These are phyloP conservation scores for Raphanus sativus DNA, from an alignment of 345 rosid species.

Conservation along the genomic window DNA sequence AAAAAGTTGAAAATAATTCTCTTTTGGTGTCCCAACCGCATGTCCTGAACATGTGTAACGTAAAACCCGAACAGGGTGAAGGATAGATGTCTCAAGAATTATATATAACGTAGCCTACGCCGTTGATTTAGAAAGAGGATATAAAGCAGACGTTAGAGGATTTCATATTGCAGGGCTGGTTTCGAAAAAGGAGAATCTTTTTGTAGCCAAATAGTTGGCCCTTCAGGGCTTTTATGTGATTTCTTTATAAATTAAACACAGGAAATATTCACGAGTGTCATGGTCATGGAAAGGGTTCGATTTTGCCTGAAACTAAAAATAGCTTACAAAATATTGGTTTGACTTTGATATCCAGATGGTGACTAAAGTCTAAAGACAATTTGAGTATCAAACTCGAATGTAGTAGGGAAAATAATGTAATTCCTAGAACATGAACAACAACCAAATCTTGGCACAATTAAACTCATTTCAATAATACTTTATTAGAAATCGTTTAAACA, in stretches of 20 bases:
- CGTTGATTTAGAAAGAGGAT: not conserved
- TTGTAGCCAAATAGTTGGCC: constrained; percentile 19
- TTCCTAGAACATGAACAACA: not conserved
- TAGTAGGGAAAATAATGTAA: not conserved
- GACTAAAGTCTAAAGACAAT: not conserved
- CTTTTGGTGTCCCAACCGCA: constrained; percentile 26
- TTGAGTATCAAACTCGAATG: not conserved
- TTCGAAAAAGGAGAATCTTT: constrained; percentile 5
- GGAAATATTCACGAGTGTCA: not conserved
- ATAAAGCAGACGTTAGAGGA: constrained; percentile 6
- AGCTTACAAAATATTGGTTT: not conserved
- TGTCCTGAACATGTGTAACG: constrained; percentile 31
- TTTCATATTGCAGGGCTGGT: constrained; percentile 10
- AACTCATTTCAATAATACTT: no score
- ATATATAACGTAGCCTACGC: not conserved
- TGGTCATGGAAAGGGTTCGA: not conserved
- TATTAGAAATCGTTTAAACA: no score
- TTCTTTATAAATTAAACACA: not conserved
- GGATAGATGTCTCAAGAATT: not conserved
- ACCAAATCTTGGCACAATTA: no score
- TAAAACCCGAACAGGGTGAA: constrained; percentile 20
- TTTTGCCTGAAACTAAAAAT: not conserved
- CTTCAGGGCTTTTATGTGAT: not conserved
- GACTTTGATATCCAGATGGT: not conserved
- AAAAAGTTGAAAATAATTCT: constrained; percentile 21